These are phyloP conservation scores for Phytopythium kandeliae DNA, from an alignment of 352 stramenopile genomes.

Conservation along the genomic window DNA sequence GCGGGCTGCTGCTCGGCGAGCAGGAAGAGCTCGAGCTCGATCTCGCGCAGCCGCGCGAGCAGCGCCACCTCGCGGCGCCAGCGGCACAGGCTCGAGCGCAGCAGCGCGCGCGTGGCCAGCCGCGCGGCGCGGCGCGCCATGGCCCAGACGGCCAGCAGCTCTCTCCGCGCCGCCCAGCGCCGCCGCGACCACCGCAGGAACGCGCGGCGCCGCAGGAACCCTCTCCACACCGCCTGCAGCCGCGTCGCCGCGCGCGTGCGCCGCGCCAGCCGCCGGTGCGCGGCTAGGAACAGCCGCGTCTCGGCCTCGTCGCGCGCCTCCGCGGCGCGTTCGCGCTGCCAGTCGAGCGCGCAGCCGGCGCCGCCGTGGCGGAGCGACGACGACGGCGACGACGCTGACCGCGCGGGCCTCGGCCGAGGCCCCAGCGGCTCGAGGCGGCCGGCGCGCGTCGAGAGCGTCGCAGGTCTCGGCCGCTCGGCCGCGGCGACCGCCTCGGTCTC, in stretches of 20 bases:
- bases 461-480: no score
- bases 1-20: conserved; percentile 32
- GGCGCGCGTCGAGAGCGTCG: conserved; percentile 2
- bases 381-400: no score
- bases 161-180: conserved; percentile 17
- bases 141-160: conserved; percentile 45
- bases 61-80: conserved; percentile 45
- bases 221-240: conserved; percentile 57
- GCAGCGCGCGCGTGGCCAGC: conserved; percentile 20
- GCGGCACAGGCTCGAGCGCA: conserved; percentile 32
- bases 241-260: conserved; percentile 20
- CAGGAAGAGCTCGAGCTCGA: conserved; percentile 61
- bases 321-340: conserved; percentile 19
- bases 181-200: conserved; percentile 44
- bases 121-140: conserved; percentile 32
- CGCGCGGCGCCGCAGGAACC: conserved; percentile 25
- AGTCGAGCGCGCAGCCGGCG: conserved; percentile 9
- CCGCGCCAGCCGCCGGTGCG: conserved; percentile 14
- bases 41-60: conserved; percentile 36
- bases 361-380: no score
- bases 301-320: conserved; percentile 24
- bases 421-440: not conserved
- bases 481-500: no score
- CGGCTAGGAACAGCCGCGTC: conserved; percentile 9
- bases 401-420: no score